Evolutionary conservation across 2,329 filamentous ascomycete species (phyloP), one percentile per base, ranked within the genome.

Genomic region (Exophiala oligosperma): DNA sequence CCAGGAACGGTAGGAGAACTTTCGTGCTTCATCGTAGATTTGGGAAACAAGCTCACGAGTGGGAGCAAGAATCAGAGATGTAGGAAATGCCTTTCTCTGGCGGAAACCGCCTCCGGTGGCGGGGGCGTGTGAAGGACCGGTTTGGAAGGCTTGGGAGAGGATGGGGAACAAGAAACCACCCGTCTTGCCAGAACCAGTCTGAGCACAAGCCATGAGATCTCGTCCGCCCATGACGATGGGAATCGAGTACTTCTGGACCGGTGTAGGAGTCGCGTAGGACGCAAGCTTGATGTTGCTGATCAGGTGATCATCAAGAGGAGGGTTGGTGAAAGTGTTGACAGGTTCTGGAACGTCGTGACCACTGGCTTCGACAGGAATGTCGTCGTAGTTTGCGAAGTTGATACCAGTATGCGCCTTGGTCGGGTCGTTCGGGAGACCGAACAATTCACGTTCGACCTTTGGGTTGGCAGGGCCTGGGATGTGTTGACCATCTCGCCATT

Each of bases 381-480:
- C 94, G 73, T 99, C 94, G 79, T 99, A 99, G 83, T 99, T 99
- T 81, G 96, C 89, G 74, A 99, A 99, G 85, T 99, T 99, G 89
- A 99, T 97, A 77, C 94, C 94, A 35, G 92, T 97, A 71, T 95
- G 90, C 76, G 96, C 90, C 84, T 97, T 97, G 67, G 89, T 86
- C 64, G 93, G 91, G 72, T 97, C 94, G 75, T 97, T 93, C 68
- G 88, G 81, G 51, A 89, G 81, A 71, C 94, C 94, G 74, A 97
- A 99, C 52, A 99, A 89, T 73, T 99, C 94, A 69, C 92, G 92
- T 84, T 99, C 94, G 48, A 96, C 67, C 68, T 93, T 92, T 64
- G 88, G 84, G 80, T 97, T 97, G 68, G 88, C 76, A 64, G 92
- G 91, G 58, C 94, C 94, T 60, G 93, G 84, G 69, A 97, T 81